Percentiles rank a stretch among this genome's conserved stretches.
phyloP scores from a whole-genome alignment of 305 asterid species.

The Fraxinus ornus region DNA sequence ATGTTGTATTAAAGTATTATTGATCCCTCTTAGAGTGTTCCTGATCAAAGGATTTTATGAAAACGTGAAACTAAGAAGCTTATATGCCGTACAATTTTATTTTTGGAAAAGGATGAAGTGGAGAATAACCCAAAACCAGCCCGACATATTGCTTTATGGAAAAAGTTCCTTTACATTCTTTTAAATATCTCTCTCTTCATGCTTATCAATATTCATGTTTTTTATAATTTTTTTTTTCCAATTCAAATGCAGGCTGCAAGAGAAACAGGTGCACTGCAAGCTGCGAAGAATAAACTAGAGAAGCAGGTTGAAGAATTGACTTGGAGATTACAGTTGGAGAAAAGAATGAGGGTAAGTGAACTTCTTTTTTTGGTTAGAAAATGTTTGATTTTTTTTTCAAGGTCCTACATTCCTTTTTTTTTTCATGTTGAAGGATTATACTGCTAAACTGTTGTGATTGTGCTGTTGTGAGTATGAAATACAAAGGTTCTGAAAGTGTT shows the following conservation, averaged over 20 bases:
- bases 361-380: background rate
- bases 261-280: too few species aligned
- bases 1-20: background rate
- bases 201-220: background rate
- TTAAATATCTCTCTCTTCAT: background rate
- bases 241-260: constrained; percentile 71
- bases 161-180: background rate
- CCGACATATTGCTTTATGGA: background rate
- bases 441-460: constrained; percentile 2
- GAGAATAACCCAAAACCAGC: background rate
- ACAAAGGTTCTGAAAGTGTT: background rate
- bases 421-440: background rate
- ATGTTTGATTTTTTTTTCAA: background rate
- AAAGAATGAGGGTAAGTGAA: constrained; percentile 86
- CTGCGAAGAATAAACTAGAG: constrained; percentile 98
- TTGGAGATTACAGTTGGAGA: constrained; percentile 98
- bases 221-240: background rate
- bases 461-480: background rate
- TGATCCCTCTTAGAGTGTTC: background rate
- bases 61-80: background rate
- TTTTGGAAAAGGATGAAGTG: background rate
- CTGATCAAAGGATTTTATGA: background rate
- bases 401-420: background rate
- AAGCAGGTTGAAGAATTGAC: constrained; percentile 99
- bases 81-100: background rate